These are phyloP conservation scores for Lithospermum erythrorhizon DNA, from an alignment of 257 asterid species.

Conservation along the genomic window DNA sequence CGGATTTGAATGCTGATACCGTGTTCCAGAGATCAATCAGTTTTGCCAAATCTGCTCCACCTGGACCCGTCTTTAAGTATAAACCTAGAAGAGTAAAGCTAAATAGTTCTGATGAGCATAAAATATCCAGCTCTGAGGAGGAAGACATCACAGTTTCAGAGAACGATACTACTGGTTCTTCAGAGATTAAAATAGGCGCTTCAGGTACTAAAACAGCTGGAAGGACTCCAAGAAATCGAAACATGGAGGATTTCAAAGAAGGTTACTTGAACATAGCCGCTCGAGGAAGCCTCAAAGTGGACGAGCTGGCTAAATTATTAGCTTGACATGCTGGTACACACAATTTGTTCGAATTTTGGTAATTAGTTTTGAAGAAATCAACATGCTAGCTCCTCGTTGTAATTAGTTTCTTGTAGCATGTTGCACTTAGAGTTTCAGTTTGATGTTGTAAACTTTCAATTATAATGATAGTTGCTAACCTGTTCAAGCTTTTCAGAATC, in stretches of 20 bases:
- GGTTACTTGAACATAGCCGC: conserved; percentile 49
- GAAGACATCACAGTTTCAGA: conserved; percentile 19
- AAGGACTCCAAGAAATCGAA: conserved; percentile 24
- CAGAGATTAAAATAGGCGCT: conserved; percentile 20
- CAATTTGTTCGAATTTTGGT: not conserved
- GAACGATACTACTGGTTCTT: conserved; percentile 14
- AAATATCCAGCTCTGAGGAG: conserved; percentile 22
- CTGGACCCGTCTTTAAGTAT: conserved; percentile 45
- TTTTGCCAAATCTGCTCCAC: conserved; percentile 59
- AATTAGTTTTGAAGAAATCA: not conserved
- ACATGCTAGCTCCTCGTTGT: not conserved
- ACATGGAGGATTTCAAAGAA: conserved; percentile 35
- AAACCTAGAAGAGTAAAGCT: conserved; percentile 23
- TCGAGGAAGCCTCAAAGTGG: conserved; percentile 65
- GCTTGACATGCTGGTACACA: conserved; percentile 19
- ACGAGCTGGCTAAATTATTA: conserved; percentile 82
- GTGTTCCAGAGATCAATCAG: conserved; percentile 44
- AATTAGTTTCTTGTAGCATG: conserved; percentile 1
- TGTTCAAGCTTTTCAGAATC: not conserved
- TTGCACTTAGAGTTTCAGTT: not conserved
- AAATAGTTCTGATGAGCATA: conserved; percentile 26
- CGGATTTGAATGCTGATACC: conserved; percentile 53
- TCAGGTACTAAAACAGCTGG: not conserved
- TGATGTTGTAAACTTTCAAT: not conserved
- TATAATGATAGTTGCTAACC: not conserved